Evolutionary conservation across 495 filamentous ascomycete genomes (phyloP).

Genomic region (Lepraria neglecta): DNA sequence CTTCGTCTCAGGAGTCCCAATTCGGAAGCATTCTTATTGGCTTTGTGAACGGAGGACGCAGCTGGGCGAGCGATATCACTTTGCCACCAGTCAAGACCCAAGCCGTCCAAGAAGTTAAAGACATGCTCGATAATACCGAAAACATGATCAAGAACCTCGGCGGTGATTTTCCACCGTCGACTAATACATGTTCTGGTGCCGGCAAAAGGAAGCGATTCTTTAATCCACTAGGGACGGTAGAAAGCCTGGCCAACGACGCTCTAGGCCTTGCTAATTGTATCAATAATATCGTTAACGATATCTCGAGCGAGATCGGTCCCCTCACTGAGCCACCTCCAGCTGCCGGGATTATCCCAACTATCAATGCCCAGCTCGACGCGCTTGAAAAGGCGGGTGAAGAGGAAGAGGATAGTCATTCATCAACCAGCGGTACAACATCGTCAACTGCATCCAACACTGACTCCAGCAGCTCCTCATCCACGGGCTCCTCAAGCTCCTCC

Average conservation of each 20-base stretch:
- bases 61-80: conserved; percentile 11
- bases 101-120: conserved; percentile 12
- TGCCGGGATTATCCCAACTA: conserved; percentile 7
- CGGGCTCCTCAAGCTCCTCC: neutral
- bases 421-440: neutral
- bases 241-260: conserved; percentile 13
- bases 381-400: conserved; percentile 20
- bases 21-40: conserved; percentile 10
- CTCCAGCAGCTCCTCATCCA: neutral
- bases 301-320: conserved; percentile 17
- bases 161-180: neutral
- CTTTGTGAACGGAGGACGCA: conserved; percentile 10
- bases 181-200: neutral
- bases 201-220: neutral
- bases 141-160: neutral
- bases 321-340: conserved; percentile 14
- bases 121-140: neutral
- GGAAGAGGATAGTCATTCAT: conserved; percentile 8
- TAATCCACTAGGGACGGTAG: neutral
- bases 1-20: conserved; percentile 5
- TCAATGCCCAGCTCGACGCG: conserved; percentile 10
- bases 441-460: neutral
- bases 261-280: conserved; percentile 19
- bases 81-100: conserved; percentile 15
- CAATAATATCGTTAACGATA: conserved; percentile 16